Conservation (phyloP, 2,329 filamentous ascomycete species). For the Cryphonectria radicalis region DNA sequence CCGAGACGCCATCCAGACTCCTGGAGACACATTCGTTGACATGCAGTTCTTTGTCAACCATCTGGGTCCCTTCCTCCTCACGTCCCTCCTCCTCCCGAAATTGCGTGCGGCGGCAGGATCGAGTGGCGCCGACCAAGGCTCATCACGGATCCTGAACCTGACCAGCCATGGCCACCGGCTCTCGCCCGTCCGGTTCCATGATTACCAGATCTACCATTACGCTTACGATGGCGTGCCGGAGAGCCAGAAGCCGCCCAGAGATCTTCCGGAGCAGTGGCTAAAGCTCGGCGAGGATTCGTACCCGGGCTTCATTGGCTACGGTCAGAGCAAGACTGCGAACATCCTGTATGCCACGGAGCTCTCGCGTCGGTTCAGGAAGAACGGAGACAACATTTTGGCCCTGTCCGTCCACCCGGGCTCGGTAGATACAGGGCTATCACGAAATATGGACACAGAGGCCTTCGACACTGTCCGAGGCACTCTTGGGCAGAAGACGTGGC, state of each 20-base stretch:
- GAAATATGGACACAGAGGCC: conserved; percentile 34
- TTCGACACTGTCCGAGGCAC: conserved; percentile 34
- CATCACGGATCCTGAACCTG: conserved; percentile 46
- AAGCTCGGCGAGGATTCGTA: conserved; percentile 31
- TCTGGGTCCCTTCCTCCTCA: conserved; percentile 52
- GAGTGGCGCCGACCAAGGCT: conserved; percentile 27
- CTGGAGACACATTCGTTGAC: conserved; percentile 34
- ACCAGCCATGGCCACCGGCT: conserved; percentile 44
- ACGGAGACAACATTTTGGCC: conserved; percentile 30
- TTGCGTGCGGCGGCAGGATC: conserved; percentile 40
- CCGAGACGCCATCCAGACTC: conserved; percentile 23
- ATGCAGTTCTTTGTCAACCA: conserved; percentile 51
- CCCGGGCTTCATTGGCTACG: conserved; percentile 47
- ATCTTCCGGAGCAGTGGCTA: conserved; percentile 19
- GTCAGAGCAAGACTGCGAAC: conserved; percentile 53
- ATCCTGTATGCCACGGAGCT: conserved; percentile 46
- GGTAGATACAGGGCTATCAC: conserved; percentile 32
- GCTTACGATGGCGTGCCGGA: conserved; percentile 41
- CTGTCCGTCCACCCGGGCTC: conserved; percentile 27
- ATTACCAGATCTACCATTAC: conserved; percentile 45
- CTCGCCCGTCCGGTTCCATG: conserved; percentile 47
- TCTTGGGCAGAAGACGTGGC: conserved; percentile 40
- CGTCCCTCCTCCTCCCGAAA: conserved; percentile 49
- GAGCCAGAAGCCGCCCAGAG: conserved; percentile 28
- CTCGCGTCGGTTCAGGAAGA: conserved; percentile 37